Percentiles rank a stretch among this genome's conserved stretches.
phyloP scores from a whole-genome alignment of 129 eudicot species.

The Sambucus nigra region DNA sequence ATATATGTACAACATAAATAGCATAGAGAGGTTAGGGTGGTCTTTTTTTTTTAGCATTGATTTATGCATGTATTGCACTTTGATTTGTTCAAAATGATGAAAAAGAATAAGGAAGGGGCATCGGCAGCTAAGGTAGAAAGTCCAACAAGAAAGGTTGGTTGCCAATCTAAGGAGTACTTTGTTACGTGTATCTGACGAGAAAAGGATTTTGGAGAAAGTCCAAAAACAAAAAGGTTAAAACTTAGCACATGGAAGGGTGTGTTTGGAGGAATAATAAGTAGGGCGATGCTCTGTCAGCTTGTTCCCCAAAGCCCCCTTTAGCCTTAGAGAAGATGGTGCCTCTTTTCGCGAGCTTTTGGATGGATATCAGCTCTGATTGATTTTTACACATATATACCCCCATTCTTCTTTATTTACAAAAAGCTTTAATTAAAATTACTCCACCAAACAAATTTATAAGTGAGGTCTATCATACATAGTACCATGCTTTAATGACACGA shows the following conservation, averaged over 20 bases:
- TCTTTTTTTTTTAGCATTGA: too few relatives aligned
- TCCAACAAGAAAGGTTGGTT: slow-evolving; percentile 39
- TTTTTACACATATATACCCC: neutral
- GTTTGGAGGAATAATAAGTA: slow-evolving; percentile 65
- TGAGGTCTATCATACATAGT: too few relatives aligned
- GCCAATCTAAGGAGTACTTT: slow-evolving; percentile 49
- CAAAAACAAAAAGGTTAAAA: slow-evolving; percentile 46
- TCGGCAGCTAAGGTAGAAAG: slow-evolving; percentile 31
- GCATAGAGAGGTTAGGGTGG: too few relatives aligned
- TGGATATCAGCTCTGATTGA: neutral
- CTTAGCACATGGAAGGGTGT: slow-evolving; percentile 59
- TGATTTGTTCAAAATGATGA: too few relatives aligned
- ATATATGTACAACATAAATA: too few relatives aligned
- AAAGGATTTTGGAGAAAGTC: slow-evolving; percentile 17
- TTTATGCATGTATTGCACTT: too few relatives aligned
- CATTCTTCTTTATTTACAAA: too few relatives aligned
- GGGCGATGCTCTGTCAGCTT: slow-evolving; percentile 36
- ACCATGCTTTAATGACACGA: too few relatives aligned
- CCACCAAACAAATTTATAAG: too few relatives aligned
- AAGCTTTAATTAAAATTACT: too few relatives aligned
- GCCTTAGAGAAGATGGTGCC: slow-evolving; percentile 30
- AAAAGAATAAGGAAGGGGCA: slow-evolving; percentile 20
- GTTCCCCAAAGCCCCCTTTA: slow-evolving; percentile 36
- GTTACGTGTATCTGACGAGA: slow-evolving; percentile 11
- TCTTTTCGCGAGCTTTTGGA: slow-evolving; percentile 29